Evolutionary conservation across 1,139 yeast genomes (phyloP), one percentile per base, ranked within the genome.

Genomic region (Hyphopichia burtonii): DNA sequence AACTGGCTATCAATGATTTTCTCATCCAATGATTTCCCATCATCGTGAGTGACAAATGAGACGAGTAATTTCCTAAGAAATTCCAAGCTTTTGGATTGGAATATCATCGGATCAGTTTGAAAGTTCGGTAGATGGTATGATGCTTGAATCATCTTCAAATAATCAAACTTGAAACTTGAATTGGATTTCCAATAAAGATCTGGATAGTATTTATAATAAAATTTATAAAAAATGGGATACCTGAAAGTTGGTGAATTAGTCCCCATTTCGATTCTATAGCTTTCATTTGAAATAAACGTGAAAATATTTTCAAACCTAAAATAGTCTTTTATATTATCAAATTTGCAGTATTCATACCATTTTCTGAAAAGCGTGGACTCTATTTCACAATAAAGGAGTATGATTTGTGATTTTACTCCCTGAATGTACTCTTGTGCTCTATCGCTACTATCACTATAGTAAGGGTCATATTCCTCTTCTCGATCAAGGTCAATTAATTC

Each of bases 181-280:
- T 16, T 17, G 10, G 32, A 16, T 3, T 17, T 35, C 37, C 37
- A 35, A 20, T 35, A 25, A 18, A 41, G 7, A 14, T 35, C 8
- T 14, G 25, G 37, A 31, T 41, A 39, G 31, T 36, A 14, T 6
- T 31, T 10, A 14, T 33, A 20, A 22, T 59, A 30, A 33, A 48
- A 49, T 12, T 49, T 42, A 45, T 63, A 61, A 45, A 63, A 63
- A 18, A 43, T 39, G 3, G 66, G 67, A 43, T 61, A 65, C 36
- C 61, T 40, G 15, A 64, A 45, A 14, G 52, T 52, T 2, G 68
- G 67, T 16, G 59, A 55, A 18, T 52, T 51, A 1, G 66, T 57
- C 25, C 53, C 54, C 27, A 50, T 43, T 20, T 50, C 49, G 25
- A 49, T 44, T 18, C 45, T 46, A 37, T 49, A 52, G 31, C 45